Base-by-base conservation (phyloP, 2,329 filamentous ascomycete species). In the Rutstroemia sp. region DNA sequence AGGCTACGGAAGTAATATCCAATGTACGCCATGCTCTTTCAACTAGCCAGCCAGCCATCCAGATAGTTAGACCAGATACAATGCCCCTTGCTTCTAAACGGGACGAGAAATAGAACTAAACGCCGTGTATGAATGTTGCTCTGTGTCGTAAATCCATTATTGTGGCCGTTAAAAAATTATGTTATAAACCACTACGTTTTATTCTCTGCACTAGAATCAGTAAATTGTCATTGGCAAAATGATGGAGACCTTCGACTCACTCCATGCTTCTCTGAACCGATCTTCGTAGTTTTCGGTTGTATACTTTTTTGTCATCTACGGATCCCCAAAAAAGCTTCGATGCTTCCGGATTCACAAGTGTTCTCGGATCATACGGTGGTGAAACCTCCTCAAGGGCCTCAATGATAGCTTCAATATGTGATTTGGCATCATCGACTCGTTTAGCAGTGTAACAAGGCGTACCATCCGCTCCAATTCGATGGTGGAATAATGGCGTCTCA, bases 311-410 rank as follows among this genome's bases (percentile, higher is more conserved):
- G 53, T 92, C 86, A 2, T 91, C 86, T 0, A 81, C 73, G 4
- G 79, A 79, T 3, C 91, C 91, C 92, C 94, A 99, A 68, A 87
- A 94, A 47, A 97, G 75, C 70, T 85, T 89, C 42, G 88, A 86
- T 2, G 92, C 91, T 66, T 96, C 92, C 0, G 85, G 87, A 62
- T 96, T 87, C 39, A 97, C 90, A 34, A 90, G 81, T 10, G 89
- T 92, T 47, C 92, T 81, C 0, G 94, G 94, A 68, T 99, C 94
- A 67, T 95, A 97, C 0, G 88, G 86, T 0, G 92, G 90, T 2
- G 83, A 79, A 59, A 95, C 90, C 56, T 97, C 92, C 67, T 96
- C 91, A n/a, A 97, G 77, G 0, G 86, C 80, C 6, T 81, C 79
- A 60, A 96, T 82, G 56, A 97, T 87, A 4, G 87, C 88, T 55